Base-by-base conservation (phyloP, 345 rosid species). In the Murraya koenigii region DNA sequence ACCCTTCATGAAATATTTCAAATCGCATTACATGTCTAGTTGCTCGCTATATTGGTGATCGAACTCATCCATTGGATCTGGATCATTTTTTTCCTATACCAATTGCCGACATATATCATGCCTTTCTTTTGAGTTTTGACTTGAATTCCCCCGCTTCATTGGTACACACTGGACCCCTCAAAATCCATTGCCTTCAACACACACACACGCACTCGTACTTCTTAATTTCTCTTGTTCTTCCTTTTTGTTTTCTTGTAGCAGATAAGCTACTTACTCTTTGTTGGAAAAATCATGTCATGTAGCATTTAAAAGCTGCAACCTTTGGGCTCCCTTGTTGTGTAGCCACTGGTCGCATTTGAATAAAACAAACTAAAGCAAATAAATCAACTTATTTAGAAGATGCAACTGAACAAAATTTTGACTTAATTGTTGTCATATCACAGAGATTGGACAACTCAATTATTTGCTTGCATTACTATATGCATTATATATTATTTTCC, bases 51-150 rank as follows among this genome's bases (percentile, higher is more conserved):
- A 44, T 3, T 13, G 0, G 49, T 14, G 49, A 3, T 44, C 49
- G 15, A 44, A 44, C 13, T 44, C 15, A 44, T 44, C 11, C 49
- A 41, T n/a, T n/a, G n/a, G n/a, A 30, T 2, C 17, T 3, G 3
- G 4, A 44, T 13, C 49, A 44, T 44, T 44, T 44, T 44, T 14
- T 15, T 44, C 17, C 17, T 15, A 39, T 5, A 23, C 59, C 9
- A 28, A 54, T 19, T 64, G 49, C 78, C 75, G 72, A 23, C 84
- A 78, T 20, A 14, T 36, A 63, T 39, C 75, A 80, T 78, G 86
- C 5, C 75, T 6, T 71, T n/a, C n/a, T n/a, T n/a, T n/a, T n/a
- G n/a, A n/a, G n/a, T n/a, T n/a, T 77, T 54, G 41, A 75, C 74
- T 69, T 22, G 59, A 32, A 28, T 19, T 77, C 41, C 9, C 75